phyloP scores from a whole-genome alignment of 805 yeast species.

The Yarrowia deformans region DNA sequence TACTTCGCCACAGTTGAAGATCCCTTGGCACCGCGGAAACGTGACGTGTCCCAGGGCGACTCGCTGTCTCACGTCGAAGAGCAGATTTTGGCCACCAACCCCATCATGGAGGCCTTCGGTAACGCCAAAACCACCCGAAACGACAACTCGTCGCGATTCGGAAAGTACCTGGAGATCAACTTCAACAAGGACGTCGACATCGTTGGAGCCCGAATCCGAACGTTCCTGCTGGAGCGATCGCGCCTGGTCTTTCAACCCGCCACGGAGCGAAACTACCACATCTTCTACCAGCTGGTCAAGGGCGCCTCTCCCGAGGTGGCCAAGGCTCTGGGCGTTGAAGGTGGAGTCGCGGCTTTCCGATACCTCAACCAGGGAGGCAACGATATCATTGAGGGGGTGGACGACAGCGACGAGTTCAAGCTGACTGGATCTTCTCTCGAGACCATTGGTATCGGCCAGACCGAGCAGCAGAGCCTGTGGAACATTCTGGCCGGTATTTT shows the following conservation, averaged over 20 bases:
- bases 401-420: constrained; percentile 79
- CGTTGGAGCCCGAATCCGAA: constrained; percentile 93
- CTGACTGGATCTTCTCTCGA: constrained; percentile 78
- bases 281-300: constrained; percentile 84
- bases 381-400: constrained; percentile 71
- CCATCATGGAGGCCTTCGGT: constrained; percentile 98
- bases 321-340: constrained; percentile 53
- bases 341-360: constrained; percentile 73
- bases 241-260: constrained; percentile 92
- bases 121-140: constrained; percentile 97
- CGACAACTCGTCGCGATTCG: constrained; percentile 97
- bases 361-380: constrained; percentile 92
- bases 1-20: constrained; percentile 93
- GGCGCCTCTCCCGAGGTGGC: constrained; percentile 63
- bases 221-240: constrained; percentile 90
- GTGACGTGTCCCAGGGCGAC: constrained; percentile 45
- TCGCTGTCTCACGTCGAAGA: constrained; percentile 92
- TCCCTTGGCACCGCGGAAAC: constrained; percentile 50
- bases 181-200: constrained; percentile 78
- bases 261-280: constrained; percentile 92
- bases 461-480: constrained; percentile 72
- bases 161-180: constrained; percentile 90
- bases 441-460: constrained; percentile 73
- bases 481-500: constrained; percentile 84
- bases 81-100: constrained; percentile 94